Base-by-base conservation (phyloP, 108 stramenopile species). In the Phaeodactylum tricornutum region DNA sequence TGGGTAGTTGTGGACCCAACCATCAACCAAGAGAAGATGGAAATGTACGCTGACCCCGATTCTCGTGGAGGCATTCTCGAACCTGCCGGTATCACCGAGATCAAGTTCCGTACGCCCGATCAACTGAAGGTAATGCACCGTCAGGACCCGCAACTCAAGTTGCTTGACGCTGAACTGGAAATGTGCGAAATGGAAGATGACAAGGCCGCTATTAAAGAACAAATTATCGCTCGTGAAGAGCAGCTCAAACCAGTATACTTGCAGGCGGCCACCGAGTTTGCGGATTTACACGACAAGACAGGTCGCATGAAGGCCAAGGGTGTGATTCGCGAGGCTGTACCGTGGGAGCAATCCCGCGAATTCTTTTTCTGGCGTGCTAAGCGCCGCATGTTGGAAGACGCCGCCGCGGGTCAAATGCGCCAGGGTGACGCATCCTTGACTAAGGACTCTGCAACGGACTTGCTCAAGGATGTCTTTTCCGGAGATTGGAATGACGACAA, bases 301-400 rank as follows among this genome's bases (percentile, higher is more conserved):
- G 96, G 96, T 39, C 84, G 96, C 60, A 97, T 97, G 96, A 95
- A 94, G 82, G 96, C 96, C 34, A 97, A 97, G 87, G 94, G 94
- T 26, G 94, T 95, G 28, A 94, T 97, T 47, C 64, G 84, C 55
- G 75, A 83, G 15, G 82, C 88, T 39, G 87, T 97, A 2, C 63
- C 82, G 23, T 97, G 96, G 96, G 84, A 74, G 40, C 47, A 62
- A 41, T 92, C 93, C 36, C 85, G 96, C 45, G 69, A 77, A 50
- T 97, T 84, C 81, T 97, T 97, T 81, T 95, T 80, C 88, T 90
- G 84, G 72, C 77, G 91, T 42, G 80, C 84, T 28, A 84, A 87
- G 74, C 84, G 96, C 20, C 85, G 96, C 58, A 87, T 97, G 49
- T 72, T 67, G 4, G 92, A 93, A 62, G 92, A 94, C 57, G 79